Base-by-base conservation (phyloP, 2,329 filamentous ascomycete species). In the Aspergillus sp. region DNA sequence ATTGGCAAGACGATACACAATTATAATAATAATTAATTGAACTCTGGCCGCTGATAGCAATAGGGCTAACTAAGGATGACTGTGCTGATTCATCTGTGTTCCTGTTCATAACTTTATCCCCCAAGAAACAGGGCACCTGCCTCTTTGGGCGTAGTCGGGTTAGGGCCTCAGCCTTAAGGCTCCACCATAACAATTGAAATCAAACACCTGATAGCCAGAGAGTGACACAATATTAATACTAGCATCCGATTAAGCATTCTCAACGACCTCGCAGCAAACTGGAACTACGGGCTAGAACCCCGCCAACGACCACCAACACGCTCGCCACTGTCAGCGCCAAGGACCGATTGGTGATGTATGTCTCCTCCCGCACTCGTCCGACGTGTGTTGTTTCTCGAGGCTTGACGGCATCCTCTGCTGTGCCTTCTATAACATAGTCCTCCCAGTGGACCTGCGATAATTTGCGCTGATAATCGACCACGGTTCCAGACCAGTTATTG, bases 401-500 rank as follows among this genome's bases (percentile, higher is more conserved):
- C 24, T 63, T 55, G 0, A 75, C 45, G 6, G 50, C 39, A 4
- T 63, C 58, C 6, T 63, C 64, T 5, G 62, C 71, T 5, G 65
- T 65, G 2, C 73, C 75, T 8, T 64, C 62, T 2, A 60, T 55
- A 35, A 62, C 41, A 55, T 73, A 73, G 40, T 74, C 68, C 5
- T 62, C 49, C 72, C 71, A 75, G n/a, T 57, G 55, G 11, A 75
- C 57, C 24, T 62, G 59, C 1, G 68, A 65, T 7, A 74, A 52
- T n/a, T 67, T 61, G 21, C 80, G 73, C 69, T 86, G 84, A 65
- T 86, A 86, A 46, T 82, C 77, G 0, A 86, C 64, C 5, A 83
- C 84, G 0, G 78, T 84, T 1, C 80, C 75, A 2, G 69, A 73
- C 75, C 82, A 86, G 63, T 86, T 86, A 58, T 85, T 84, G 11